phyloP scores from a whole-genome alignment of 75 land plant genomes.

The Picea sitchensis region DNA sequence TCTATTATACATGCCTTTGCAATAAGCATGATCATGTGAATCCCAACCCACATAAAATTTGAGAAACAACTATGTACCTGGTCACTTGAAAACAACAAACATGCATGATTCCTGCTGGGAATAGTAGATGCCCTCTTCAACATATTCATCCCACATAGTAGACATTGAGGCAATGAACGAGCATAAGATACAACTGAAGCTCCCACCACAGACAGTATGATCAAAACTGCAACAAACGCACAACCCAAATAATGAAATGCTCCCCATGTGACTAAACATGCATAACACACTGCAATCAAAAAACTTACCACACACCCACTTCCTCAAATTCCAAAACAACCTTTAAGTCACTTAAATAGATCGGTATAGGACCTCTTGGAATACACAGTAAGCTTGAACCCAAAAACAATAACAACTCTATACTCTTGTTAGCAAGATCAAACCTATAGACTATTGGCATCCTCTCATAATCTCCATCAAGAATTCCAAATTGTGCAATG shows the following conservation, averaged over 20 bases:
- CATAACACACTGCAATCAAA: no score
- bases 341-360: neutral
- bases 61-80: slow-evolving; percentile 26
- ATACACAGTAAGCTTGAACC: slow-evolving; percentile 37
- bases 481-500: neutral
- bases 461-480: neutral
- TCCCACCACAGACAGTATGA: slow-evolving; percentile 20
- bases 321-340: neutral
- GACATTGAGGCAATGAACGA: slow-evolving; percentile 42
- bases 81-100: slow-evolving; percentile 48
- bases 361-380: slow-evolving; percentile 31
- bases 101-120: slow-evolving; percentile 39
- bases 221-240: no score
- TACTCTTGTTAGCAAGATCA: slow-evolving; percentile 22
- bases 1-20: no score
- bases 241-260: no score
- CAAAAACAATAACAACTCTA: slow-evolving; percentile 26
- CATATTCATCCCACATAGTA: slow-evolving; percentile 28
- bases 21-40: no score
- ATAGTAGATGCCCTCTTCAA: slow-evolving; percentile 26
- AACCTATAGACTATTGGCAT: neutral
- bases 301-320: neutral
- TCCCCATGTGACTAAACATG: no score
- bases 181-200: slow-evolving; percentile 43
- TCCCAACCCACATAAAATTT: no score